Base-by-base conservation (phyloP, 441 rosid species). In the Eutrema salsugineum region DNA sequence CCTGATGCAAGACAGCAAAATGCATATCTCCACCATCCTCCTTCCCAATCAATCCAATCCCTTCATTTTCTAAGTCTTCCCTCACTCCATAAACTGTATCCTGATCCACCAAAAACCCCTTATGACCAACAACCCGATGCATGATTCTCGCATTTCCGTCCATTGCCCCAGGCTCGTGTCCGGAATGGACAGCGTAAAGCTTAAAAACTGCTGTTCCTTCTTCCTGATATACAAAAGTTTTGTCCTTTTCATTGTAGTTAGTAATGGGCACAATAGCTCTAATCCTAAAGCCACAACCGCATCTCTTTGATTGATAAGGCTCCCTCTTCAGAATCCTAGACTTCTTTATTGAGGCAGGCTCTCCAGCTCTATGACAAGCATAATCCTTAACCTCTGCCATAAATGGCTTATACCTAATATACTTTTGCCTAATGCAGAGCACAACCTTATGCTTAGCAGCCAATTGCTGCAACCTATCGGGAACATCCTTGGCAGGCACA, bases 321-420 rank as follows among this genome's bases (percentile, higher is more conserved):
- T 95, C 99, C 80, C 99, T 92, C 85, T 92, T 95, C 86, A 92
- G 67, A 81, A 91, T 82, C 87, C 82, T 92, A 1, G 99, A 88
- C 83, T 88, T 95, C 88, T 95, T 95, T 5, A 30, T 30, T 0
- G 88, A 84, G 0, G 80, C 89, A 7, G 98, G 99, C 81, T 95
- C 96, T 16, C 99, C 98, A 17, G 99, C 99, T 78, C 99, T 85
- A 42, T 95, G 99, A 73, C 99, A 95, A 17, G 99, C 99, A 80
- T 95, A 95, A 84, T 95, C 99, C 83, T 92, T 95, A 54, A 95
- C 99, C 83, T 95, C 99, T 0, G 99, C 99, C 98, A 95, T 92
- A 76, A 95, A 95, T 0, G 99, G 98, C 77, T 95, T 95, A 77
- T 91, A 89, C 90, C 99, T 82, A 56, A 91, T 92, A 71, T 95